Evolutionary conservation across 2,329 filamentous ascomycete species (phyloP).

Genomic region (Lizonia empirigonia): DNA sequence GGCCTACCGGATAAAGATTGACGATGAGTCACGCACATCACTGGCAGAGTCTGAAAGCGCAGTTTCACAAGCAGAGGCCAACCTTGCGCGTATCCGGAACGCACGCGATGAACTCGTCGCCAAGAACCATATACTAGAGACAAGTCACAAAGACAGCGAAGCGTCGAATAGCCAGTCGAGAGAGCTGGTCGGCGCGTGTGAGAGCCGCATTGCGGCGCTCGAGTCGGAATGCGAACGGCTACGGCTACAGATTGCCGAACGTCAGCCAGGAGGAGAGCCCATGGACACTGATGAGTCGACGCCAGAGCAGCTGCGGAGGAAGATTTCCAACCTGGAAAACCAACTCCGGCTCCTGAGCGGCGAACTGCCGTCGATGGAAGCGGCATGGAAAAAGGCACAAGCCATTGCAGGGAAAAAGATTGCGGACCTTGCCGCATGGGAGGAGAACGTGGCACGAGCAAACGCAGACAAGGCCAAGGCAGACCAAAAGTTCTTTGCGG

Average conservation of each 20-base stretch:
- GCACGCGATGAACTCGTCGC: constrained; percentile 83
- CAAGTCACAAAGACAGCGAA: constrained; percentile 76
- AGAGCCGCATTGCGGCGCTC: constrained; percentile 78
- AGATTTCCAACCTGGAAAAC: constrained; percentile 74
- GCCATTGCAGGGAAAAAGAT: constrained; percentile 85
- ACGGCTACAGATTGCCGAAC: constrained; percentile 60
- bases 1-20: constrained; percentile 77
- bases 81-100: constrained; percentile 83
- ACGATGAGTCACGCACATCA: constrained; percentile 75
- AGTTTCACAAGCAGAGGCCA: constrained; percentile 78
- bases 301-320: constrained; percentile 73
- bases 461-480: constrained; percentile 92
- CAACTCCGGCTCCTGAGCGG: constrained; percentile 84
- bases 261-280: constrained; percentile 30
- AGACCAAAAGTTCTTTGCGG: constrained; percentile 96
- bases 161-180: constrained; percentile 73
- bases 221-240: constrained; percentile 83
- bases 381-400: constrained; percentile 88
- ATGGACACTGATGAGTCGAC: constrained; percentile 63
- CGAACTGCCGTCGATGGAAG: constrained; percentile 87
- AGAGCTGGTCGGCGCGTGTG: constrained; percentile 78
- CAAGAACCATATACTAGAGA: constrained; percentile 79
- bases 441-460: constrained; percentile 76
- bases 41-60: constrained; percentile 82
- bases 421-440: constrained; percentile 72